phyloP scores from a whole-genome alignment of 1,284 basidiomycete species.

The Fereydounia khargensis region DNA sequence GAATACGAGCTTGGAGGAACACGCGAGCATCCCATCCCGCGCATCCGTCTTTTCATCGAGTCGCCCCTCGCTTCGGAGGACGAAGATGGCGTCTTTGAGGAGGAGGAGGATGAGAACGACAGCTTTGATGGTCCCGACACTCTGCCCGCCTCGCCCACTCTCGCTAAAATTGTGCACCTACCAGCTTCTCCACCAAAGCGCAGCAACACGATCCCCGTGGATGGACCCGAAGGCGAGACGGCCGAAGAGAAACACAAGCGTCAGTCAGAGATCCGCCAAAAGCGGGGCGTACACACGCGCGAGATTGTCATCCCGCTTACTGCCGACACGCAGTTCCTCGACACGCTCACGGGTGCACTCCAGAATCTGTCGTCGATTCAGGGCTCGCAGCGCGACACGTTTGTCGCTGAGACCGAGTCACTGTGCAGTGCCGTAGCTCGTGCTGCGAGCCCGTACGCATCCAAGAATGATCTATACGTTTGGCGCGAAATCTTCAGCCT shows the following conservation, averaged over 20 bases:
- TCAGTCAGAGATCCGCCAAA: constrained; percentile 23
- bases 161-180: background rate
- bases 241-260: constrained; percentile 23
- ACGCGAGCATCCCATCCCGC: constrained; percentile 53
- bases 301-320: constrained; percentile 72
- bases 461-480: constrained; percentile 74
- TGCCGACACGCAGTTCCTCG: constrained; percentile 79
- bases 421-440: constrained; percentile 65
- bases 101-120: constrained; percentile 10
- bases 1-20: constrained; percentile 59
- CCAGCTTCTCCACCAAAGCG: constrained; percentile 1
- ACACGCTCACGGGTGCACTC: constrained; percentile 71
- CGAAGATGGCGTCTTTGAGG: constrained; percentile 11
- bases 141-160: constrained; percentile 10
- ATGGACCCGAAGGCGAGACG: constrained; percentile 30
- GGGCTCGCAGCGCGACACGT: constrained; percentile 65
- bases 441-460: constrained; percentile 46
- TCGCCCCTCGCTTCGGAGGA: constrained; percentile 45
- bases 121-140: too few species aligned
- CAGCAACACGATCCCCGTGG: constrained; percentile 25
- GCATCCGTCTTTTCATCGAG: constrained; percentile 55
- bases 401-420: constrained; percentile 65
- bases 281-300: constrained; percentile 20
- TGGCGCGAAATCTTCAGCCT: constrained; percentile 89
- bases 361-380: constrained; percentile 70